phyloP scores from a whole-genome alignment of 176 grass and related monocot genomes.

The Rhynchospora breviuscula region DNA sequence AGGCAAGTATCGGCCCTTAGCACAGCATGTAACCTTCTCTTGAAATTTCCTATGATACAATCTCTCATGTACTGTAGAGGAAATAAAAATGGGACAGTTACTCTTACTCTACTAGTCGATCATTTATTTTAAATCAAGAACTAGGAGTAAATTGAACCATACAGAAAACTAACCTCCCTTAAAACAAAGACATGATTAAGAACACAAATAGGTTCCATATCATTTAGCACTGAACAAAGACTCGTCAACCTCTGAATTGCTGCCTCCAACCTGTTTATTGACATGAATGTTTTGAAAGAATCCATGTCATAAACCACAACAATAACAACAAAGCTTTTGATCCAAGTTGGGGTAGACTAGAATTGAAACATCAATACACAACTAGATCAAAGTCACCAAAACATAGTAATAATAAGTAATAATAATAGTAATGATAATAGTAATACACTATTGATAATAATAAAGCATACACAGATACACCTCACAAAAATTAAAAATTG shows the following conservation, averaged over 20 bases:
- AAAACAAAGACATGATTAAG: constrained; percentile 99
- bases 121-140: constrained; percentile 19
- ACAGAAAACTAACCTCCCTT: constrained; percentile 52
- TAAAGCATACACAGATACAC: not conserved
- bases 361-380: too few species aligned
- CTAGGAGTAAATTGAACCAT: not conserved
- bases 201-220: constrained; percentile 99
- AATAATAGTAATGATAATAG: too few species aligned
- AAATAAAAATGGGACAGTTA: not conserved
- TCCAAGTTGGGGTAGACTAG: too few species aligned
- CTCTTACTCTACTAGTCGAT: not conserved
- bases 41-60: constrained; percentile 91
- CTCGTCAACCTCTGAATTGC: constrained; percentile 94
- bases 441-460: too few species aligned
- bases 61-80: constrained; percentile 97
- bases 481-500: not conserved
- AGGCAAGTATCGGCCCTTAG: constrained; percentile 80
- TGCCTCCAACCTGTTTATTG: constrained; percentile 87
- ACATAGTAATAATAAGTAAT: too few species aligned
- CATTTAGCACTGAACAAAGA: constrained; percentile 98
- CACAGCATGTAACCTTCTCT: constrained; percentile 79
- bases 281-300: constrained; percentile 19
- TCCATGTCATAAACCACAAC: constrained; percentile 3
- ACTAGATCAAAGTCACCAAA: too few species aligned
- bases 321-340: too few species aligned